Evolutionary conservation across 2,329 filamentous ascomycete species (phyloP), one percentile per base, ranked within the genome.

Genomic region (Harringtonia lauricola): DNA sequence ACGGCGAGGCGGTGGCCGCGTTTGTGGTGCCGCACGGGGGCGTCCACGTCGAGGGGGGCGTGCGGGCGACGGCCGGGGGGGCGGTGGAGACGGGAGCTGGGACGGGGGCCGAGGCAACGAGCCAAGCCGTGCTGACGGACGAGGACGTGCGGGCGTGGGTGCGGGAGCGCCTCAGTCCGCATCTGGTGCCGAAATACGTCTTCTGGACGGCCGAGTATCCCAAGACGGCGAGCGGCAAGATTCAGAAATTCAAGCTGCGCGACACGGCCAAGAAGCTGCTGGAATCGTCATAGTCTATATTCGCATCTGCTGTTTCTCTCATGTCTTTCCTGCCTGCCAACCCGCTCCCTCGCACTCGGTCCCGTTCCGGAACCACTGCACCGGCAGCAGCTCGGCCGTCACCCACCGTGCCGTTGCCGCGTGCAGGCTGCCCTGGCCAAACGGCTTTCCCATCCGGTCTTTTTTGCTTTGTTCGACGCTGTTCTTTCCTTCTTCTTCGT

Each of bases 191-290:
- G 0, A 92, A 85, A 62, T 78, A 90, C 58, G 74, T 96, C n/a
- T 95, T 95, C 58, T 95, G 85, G 74, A 70, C 85, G 0, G 72
- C 81, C 1, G 76, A 79, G n/a, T 94, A 86, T 59, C 90, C 90
- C 18, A 95, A 95, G 73, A 98, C 92, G 30, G 85, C 88, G 7
- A 95, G 87, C 59, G 90, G 90, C 21, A 98, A 98, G 75, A 89
- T 96, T 44, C 87, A 95, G 66, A 95, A 96, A 66, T 95, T 84
- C 59, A 90, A 83, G 66, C 61, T 96, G 55, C 75, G 77, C 56
- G 83, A 88, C 15, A 66, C 72, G 55, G 89, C 51, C 15, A 43
- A 41, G 39, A 5, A 33, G 26, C 7, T 49, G 28, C 2, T 48
- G n/a, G 33, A 14, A 22, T 18, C 22, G 8, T 8, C n/a, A n/a